Base-by-base conservation (phyloP, 1,139 yeast species). In the Geotrichum siamense region DNA sequence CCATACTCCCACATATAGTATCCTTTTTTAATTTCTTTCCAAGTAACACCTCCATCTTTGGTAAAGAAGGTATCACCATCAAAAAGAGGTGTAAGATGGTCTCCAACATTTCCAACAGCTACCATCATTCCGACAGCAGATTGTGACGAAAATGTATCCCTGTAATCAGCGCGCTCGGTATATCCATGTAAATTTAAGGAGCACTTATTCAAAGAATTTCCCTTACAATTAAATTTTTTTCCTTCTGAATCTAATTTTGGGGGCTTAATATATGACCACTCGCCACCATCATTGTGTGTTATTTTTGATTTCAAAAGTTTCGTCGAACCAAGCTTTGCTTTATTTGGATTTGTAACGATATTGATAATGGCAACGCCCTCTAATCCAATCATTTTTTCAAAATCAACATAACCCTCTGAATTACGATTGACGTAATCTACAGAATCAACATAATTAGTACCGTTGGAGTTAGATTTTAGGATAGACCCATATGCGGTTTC, bases 1-100 rank as follows among this genome's bases (percentile, higher is more conserved):
- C 97, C 98, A 62, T 72, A 91, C 61, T 89, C 97, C 97, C 97
- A 93, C 76, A 82, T 82, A 56, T 75, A 74, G 0, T 76, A 74
- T 1, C 94, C 94, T 51, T 81, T 75, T 43, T 66, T 72, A 22
- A 87, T 67, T 62, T 86, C 94, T 45, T 63, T 76, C 98, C 98
- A 91, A 2, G 89, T 74, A 3, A 79, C 64, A 38, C 99, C 99
- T 2, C 94, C 98, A 64, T 93, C 96, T 4, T 72, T 68, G 12
- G 95, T 79, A 51, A 91, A 64, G 54, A 77, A 91, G 0, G 96
- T 84, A 2, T 83, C 69, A 0, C 81, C 72, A 27, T 78, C 74
- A 8, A 72, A 71, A 38, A 58, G 42, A 1, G 78, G 61, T 2
- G 66, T 64, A 48, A 91, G 67, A 16, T 58, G 55, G 27, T 73